Percentiles rank a stretch among this genome's conserved stretches.
These are phyloP conservation scores for Solanum neorickii DNA, from an alignment of 257 asterid genomes.

Conservation along the genomic window DNA sequence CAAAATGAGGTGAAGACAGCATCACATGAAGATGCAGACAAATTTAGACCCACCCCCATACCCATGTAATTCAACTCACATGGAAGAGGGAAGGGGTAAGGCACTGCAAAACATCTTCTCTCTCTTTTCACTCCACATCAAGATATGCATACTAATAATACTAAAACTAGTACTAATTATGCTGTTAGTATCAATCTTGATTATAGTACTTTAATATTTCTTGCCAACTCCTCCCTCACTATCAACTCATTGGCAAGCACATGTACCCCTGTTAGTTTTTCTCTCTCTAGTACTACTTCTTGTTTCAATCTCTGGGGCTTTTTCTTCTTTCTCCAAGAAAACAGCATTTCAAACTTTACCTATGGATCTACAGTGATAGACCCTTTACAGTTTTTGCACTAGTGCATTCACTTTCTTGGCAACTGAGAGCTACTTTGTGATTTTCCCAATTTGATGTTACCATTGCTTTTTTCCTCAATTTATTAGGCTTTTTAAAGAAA, in stretches of 20 bases:
- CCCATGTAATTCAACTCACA: slow-evolving; percentile 31
- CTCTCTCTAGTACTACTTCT: not conserved
- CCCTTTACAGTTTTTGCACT: not conserved
- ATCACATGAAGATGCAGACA: slow-evolving; percentile 56
- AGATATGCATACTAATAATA: not conserved
- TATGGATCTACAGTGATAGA: slow-evolving; percentile 24
- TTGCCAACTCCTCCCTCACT: slow-evolving; percentile 7
- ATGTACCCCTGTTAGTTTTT: not conserved
- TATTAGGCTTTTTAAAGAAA: not conserved
- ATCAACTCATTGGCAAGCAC: slow-evolving; percentile 7
- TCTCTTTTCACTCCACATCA: not conserved
- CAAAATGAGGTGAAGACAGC: slow-evolving; percentile 16
- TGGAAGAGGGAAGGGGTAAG: slow-evolving; percentile 27
- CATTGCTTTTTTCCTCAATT: slow-evolving; percentile 6
- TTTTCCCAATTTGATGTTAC: not conserved
- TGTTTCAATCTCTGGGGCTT: not conserved
- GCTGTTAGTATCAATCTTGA: not conserved
- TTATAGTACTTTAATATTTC: not conserved
- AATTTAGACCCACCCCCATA: slow-evolving; percentile 32
- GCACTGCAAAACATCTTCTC: slow-evolving; percentile 4
- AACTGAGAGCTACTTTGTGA: not conserved
- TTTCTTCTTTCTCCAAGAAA: not conserved
- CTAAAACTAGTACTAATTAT: not conserved
- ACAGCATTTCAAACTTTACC: not conserved
- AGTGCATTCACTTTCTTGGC: not conserved